Evolutionary conservation across 768 basidiomycete genomes (phyloP), one percentile per base, ranked within the genome.

Genomic region (Rhodocollybia butyracea): DNA sequence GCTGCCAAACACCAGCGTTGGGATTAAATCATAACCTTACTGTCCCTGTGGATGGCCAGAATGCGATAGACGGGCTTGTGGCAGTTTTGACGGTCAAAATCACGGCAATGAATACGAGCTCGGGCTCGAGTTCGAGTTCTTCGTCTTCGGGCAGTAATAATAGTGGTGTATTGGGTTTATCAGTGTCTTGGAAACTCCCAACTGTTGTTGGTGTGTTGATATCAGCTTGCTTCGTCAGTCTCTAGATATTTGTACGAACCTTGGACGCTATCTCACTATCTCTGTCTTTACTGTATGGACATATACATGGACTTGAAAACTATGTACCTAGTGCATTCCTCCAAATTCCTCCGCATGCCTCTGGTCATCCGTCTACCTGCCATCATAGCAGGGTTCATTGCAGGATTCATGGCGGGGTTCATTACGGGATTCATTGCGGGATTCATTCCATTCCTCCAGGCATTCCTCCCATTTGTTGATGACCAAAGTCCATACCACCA

Each of bases 21-120:
- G 82, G 1, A 81, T 13, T 92, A 47, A 92, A 91, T 64, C 89
- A 92, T 67, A 79, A 77, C 59, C 38, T 69, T 7, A 73, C 70
- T 3, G 90, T 91, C 67, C 76, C 8, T 68, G 79, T 17, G 66
- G 26, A 41, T 17, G 36, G 73, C 15, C 65, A 70, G n/a, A 83
- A 79, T 57, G 82, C 91, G 2, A 75, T 85, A 1, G 95, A 98
- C 66, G 95, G 94, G 1, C 72, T 92, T 17, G 88, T 95, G 3
- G 91, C 89, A 0, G 73, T 97, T 2, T 60, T 95, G 61, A 46
- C 41, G 3, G 53, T 54, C 7, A 54, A 54, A 22, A 54, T 54
- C 41, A 54, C 42, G 6, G 53, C 32, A 17, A 41, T 26, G 24
- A 42, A 38, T 34, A 15, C 40, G 4, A 26, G n/a, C 32, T 27